Evolutionary conservation across 495 filamentous ascomycete species (phyloP).

Genomic region (Aspergillus taichungensis): DNA sequence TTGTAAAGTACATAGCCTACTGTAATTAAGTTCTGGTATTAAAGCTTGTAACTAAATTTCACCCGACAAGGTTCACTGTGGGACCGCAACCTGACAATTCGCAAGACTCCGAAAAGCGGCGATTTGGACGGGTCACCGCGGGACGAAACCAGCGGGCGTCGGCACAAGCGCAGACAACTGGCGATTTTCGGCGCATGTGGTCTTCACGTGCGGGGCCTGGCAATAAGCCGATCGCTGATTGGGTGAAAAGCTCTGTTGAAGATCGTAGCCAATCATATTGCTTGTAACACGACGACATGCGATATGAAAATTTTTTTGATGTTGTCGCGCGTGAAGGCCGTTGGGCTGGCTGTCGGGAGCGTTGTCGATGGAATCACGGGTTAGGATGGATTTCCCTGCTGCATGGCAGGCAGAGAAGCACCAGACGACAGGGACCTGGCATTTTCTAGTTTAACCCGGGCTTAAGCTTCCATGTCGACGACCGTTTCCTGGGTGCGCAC

Average conservation of each 20-base stretch:
- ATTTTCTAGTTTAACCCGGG: neutral
- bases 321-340: neutral
- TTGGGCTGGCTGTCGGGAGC: neutral
- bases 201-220: constrained; percentile 13
- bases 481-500: constrained; percentile 20
- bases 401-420: neutral
- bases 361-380: neutral
- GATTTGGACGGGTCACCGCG: constrained; percentile 17
- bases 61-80: constrained; percentile 11
- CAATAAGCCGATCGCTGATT: constrained; percentile 11
- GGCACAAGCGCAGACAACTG: constrained; percentile 4
- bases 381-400: neutral
- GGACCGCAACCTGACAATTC: constrained; percentile 10
- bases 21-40: constrained; percentile 2
- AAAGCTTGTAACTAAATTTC: constrained; percentile 22
- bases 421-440: constrained; percentile 1
- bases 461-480: constrained; percentile 30
- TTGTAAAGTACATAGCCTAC: neutral
- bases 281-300: constrained; percentile 7
- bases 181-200: constrained; percentile 29
- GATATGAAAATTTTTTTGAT: constrained; percentile 5
- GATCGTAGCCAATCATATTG: constrained; percentile 10
- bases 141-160: constrained; percentile 20
- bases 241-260: constrained; percentile 8
- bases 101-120: constrained; percentile 27